Evolutionary conservation across 2,329 filamentous ascomycete genomes (phyloP).

Genomic region (Cytospora chrysosperma): DNA sequence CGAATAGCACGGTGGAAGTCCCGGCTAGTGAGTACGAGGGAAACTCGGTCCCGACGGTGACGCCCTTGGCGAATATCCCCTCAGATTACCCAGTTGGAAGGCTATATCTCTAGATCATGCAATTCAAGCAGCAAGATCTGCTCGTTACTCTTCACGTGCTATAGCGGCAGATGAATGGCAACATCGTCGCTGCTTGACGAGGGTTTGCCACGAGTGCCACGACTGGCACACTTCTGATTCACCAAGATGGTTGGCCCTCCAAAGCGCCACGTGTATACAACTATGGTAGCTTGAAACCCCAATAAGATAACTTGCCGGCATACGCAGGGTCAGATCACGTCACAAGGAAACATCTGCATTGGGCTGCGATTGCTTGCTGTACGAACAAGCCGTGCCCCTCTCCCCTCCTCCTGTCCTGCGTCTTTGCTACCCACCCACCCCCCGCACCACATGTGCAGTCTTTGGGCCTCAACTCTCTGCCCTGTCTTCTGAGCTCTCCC

Average conservation of each 20-base stretch:
- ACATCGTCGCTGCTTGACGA: not conserved
- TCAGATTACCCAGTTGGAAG: slow-evolving; percentile 48
- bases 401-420: not conserved
- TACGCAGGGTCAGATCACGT: not conserved
- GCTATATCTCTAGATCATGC: slow-evolving; percentile 25
- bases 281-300: not conserved
- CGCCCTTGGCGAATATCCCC: slow-evolving; percentile 44
- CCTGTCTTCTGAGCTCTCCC: not conserved
- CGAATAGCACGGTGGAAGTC: slow-evolving; percentile 30
- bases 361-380: not conserved
- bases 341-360: not conserved
- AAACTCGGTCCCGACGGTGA: slow-evolving; percentile 42
- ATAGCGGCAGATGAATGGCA: not conserved
- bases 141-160: not conserved
- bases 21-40: slow-evolving; percentile 38
- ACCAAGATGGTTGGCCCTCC: no score
- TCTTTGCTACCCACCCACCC: not conserved
- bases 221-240: no score
- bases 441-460: not conserved
- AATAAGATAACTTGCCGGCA: not conserved
- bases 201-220: no score
- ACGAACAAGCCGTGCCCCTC: not conserved
- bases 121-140: not conserved
- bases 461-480: not conserved
- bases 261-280: not conserved